A percentile compares a stretch with the other conserved stretches of the same genome.
Evolutionary conservation across 192 early-diverging fungal species (phyloP).

Genomic region (Mortierella alpina): DNA sequence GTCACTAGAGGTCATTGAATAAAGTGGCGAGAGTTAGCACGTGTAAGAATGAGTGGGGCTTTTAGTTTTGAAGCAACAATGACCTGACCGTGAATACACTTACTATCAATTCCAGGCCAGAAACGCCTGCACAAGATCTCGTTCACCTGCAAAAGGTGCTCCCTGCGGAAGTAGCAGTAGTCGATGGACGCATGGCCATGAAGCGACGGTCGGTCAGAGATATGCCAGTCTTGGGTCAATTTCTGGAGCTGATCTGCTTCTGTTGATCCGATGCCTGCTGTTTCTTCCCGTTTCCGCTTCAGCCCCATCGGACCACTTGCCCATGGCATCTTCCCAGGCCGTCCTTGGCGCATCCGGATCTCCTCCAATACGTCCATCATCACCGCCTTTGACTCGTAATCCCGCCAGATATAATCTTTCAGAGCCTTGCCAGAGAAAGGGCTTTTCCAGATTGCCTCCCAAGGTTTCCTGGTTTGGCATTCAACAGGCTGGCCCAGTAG

Average conservation of each 20-base stretch:
- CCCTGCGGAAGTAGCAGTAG: conserved; percentile 79
- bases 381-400: conserved; percentile 66
- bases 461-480: conserved; percentile 65
- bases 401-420: conserved; percentile 87
- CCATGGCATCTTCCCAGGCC: conserved; percentile 33
- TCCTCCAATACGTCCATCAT: conserved; percentile 59
- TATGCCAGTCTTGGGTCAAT: background rate
- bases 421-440: conserved; percentile 79
- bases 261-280: background rate
- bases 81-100: background rate
- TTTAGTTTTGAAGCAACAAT: background rate
- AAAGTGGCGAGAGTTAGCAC: background rate
- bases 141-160: conserved; percentile 81
- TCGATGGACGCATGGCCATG: conserved; percentile 69
- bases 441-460: conserved; percentile 63
- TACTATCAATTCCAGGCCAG: conserved; percentile 92
- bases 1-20: conserved; percentile 64
- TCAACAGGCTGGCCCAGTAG: conserved; percentile 71
- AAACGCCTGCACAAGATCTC: conserved; percentile 78
- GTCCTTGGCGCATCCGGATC: conserved; percentile 55
- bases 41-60: background rate
- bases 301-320: conserved; percentile 4
- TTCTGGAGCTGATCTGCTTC: conserved; percentile 5
- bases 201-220: background rate
- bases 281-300: conserved; percentile 32